phyloP scores from a whole-genome alignment of 371 early-diverging fungal genomes.

The Nosema granulosis region DNA sequence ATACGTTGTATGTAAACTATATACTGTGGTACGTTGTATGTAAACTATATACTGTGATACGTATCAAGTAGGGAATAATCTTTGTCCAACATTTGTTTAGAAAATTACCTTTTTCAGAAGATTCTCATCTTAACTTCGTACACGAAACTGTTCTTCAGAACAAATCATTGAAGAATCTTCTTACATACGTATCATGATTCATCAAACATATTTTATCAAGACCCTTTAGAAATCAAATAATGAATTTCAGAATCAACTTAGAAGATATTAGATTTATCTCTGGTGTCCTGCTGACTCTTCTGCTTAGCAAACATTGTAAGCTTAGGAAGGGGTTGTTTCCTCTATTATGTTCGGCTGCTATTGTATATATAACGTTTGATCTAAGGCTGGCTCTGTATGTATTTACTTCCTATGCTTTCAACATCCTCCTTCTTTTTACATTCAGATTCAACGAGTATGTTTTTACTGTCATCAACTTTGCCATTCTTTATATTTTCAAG shows the following conservation, averaged over 20 bases:
- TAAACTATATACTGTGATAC: no score
- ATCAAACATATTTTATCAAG: neutral
- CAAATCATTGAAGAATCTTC: no score
- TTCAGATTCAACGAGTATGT: slow-evolving; percentile 20
- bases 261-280: neutral
- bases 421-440: slow-evolving; percentile 15
- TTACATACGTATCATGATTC: no score
- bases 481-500: slow-evolving; percentile 47
- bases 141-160: no score
- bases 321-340: neutral
- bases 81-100: no score
- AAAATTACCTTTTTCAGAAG: no score
- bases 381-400: slow-evolving; percentile 25
- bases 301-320: neutral
- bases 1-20: no score
- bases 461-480: slow-evolving; percentile 32
- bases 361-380: slow-evolving; percentile 47
- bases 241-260: neutral
- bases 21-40: no score
- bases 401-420: slow-evolving; percentile 15
- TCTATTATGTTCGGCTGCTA: slow-evolving; percentile 13
- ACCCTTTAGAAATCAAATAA: neutral
- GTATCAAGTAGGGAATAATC: no score
- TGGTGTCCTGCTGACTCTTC: neutral
- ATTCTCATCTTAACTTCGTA: no score